phyloP scores from a whole-genome alignment of 441 rosid species.

The Erysimum pusillum region DNA sequence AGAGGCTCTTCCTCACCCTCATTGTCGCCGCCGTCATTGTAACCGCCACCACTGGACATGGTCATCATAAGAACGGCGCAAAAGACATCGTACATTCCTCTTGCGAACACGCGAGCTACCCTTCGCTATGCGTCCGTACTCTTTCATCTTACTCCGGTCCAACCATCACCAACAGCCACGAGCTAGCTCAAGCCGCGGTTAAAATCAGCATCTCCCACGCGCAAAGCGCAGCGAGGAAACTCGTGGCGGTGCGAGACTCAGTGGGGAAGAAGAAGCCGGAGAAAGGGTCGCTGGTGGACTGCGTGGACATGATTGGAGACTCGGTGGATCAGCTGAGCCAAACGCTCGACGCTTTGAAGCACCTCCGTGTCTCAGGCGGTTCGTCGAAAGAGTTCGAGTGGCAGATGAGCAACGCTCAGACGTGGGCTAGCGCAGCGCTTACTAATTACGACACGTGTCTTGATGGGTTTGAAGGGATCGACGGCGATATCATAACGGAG shows the following conservation, averaged over 20 bases:
- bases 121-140: conserved; percentile 66
- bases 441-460: conserved; percentile 85
- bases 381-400: conserved; percentile 54
- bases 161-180: conserved; percentile 60
- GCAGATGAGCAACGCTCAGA: conserved; percentile 81
- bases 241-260: conserved; percentile 41
- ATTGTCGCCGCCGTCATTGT: conserved; percentile 37
- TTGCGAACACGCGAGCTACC: conserved; percentile 77
- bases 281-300: conserved; percentile 67
- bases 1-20: conserved; percentile 21
- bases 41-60: conserved; percentile 33
- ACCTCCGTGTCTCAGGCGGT: conserved; percentile 43
- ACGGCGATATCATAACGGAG: conserved; percentile 51
- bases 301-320: conserved; percentile 71
- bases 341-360: conserved; percentile 64
- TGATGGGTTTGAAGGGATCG: conserved; percentile 69
- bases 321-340: conserved; percentile 70
- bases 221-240: conserved; percentile 46
- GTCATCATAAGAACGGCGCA: background rate
- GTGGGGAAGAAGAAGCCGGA: conserved; percentile 45
- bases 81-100: conserved; percentile 67
- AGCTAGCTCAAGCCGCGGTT: conserved; percentile 78
- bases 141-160: conserved; percentile 74
- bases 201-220: conserved; percentile 65
- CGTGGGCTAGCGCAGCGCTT: conserved; percentile 85